Evolutionary conservation across 768 basidiomycete genomes (phyloP).

Genomic region (Dacryopinax primogenitus): DNA sequence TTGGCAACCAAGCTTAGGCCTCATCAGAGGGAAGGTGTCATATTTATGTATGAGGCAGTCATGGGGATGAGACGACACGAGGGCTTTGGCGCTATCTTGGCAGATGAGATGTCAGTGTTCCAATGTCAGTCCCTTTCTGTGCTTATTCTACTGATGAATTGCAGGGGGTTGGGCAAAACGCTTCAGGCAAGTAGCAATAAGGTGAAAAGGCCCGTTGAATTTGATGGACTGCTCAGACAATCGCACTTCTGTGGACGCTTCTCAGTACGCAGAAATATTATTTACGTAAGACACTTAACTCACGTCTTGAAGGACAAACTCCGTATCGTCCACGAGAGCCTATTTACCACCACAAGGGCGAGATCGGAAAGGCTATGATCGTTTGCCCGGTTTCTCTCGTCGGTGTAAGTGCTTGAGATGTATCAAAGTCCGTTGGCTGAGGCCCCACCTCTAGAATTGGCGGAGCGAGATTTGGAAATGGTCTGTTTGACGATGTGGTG

Average conservation of each 20-base stretch:
- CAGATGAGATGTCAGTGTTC: constrained; percentile 73
- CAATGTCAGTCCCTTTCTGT: constrained; percentile 14
- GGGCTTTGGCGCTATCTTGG: constrained; percentile 83
- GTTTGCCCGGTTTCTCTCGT: constrained; percentile 89
- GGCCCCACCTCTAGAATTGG: constrained; percentile 60
- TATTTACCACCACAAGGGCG: not conserved
- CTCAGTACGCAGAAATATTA: constrained; percentile 45
- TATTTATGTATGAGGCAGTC: constrained; percentile 89
- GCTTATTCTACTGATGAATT: constrained; percentile 7
- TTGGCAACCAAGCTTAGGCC: constrained; percentile 61
- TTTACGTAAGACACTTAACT: not conserved
- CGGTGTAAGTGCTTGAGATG: constrained; percentile 39
- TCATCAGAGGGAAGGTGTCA: constrained; percentile 85
- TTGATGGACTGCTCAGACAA: constrained; percentile 43
- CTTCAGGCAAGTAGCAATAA: constrained; percentile 43
- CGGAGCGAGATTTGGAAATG: constrained; percentile 91
- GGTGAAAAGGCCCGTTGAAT: not conserved
- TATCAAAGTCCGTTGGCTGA: not conserved
- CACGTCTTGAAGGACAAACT: constrained; percentile 13
- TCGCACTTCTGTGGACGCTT: constrained; percentile 83
- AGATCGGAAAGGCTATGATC: constrained; percentile 69
- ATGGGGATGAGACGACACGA: constrained; percentile 90
- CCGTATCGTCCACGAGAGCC: not conserved
- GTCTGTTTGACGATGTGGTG: constrained; percentile 35
- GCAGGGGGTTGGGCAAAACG: constrained; percentile 95